These are phyloP conservation scores for Hypsizygus marmoreus DNA, from an alignment of 768 basidiomycete species.

Conservation along the genomic window DNA sequence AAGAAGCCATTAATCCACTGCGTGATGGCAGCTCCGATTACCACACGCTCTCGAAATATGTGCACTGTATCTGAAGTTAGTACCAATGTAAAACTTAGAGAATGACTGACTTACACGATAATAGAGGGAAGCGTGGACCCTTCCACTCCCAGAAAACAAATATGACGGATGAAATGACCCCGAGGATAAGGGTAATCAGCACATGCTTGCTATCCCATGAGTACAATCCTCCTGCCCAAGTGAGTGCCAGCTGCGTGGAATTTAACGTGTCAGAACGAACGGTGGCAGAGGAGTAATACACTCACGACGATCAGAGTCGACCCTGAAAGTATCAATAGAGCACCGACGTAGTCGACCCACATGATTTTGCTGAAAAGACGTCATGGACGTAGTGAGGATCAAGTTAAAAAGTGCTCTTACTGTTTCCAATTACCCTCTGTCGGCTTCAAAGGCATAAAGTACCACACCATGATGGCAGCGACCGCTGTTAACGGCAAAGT, in stretches of 20 bases:
- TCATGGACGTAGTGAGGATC: too few species aligned
- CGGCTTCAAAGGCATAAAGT: conserved; percentile 54
- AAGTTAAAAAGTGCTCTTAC: conserved; percentile 17
- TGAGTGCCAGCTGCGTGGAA: conserved; percentile 15
- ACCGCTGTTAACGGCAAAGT: conserved; percentile 47
- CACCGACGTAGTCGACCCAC: conserved; percentile 52
- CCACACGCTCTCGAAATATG: conserved; percentile 53
- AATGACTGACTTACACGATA: conserved; percentile 40
- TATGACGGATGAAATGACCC: conserved; percentile 35
- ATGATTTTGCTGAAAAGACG: conserved; percentile 42
- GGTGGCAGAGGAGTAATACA: not conserved
- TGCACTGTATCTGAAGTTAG: conserved; percentile 34
- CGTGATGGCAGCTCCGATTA: conserved; percentile 50
- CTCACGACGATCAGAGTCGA: conserved; percentile 51
- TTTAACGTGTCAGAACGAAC: not conserved
- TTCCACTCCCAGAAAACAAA: conserved; percentile 61
- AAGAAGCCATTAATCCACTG: conserved; percentile 52
- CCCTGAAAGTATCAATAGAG: conserved; percentile 45
- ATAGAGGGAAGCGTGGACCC: conserved; percentile 51
- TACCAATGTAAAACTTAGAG: not conserved
- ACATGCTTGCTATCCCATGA: conserved; percentile 55
- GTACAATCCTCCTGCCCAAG: conserved; percentile 54
- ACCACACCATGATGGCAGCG: conserved; percentile 44
- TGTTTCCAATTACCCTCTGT: conserved; percentile 48
- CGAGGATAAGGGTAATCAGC: conserved; percentile 44